Base-by-base conservation (phyloP, 371 early-diverging fungal species). In the Umbelopsis sp. region DNA sequence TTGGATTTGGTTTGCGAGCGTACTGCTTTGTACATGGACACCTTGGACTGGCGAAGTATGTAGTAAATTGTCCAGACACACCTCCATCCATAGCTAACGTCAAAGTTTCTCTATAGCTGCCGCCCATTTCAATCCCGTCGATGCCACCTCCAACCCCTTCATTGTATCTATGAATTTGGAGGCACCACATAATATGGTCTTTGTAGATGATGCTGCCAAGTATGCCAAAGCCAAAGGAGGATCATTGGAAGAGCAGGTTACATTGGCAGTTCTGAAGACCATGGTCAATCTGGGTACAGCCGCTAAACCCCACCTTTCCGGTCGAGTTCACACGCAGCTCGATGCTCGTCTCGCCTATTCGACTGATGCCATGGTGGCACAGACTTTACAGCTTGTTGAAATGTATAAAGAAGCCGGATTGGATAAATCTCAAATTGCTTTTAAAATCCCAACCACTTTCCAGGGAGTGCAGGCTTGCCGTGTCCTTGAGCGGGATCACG, bases 241-340 rank as follows among this genome's bases (percentile, higher is more conserved):
- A 18, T 57, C 57, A 12, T 57, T 57, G 4, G 64, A 64, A 44
- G 64, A 46, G 20, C 44, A 45, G 22, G 64, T 64, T 44, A 45
- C 12, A 14, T 46, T 64, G 64, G 64, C 44, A 4, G 64, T 64
- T 12, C 20, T 45, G 29, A 44, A 46, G 46, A 44, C 46, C 64
- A 44, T 45, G 46, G 64, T 64, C 10, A 46, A 64, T 25, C 22
- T 64, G 44, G 64, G 45, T 10, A 45, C 46, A n/a, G 64, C 44
- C 20, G 64, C 64, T 4, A 46, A 44, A 16, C 64, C 64, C 4
- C 44, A 64, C 20, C 46, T 64, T 11, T 45, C 64, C 12, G 45
- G 64, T 9, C 64, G 64, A 24, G 64, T 64, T 20, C 64, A 64
- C 46, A 64, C 64, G 20, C 64, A 64, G 14, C 64, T 64, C 1